phyloP scores from a whole-genome alignment of 768 basidiomycete species.

The Suillus paluster region DNA sequence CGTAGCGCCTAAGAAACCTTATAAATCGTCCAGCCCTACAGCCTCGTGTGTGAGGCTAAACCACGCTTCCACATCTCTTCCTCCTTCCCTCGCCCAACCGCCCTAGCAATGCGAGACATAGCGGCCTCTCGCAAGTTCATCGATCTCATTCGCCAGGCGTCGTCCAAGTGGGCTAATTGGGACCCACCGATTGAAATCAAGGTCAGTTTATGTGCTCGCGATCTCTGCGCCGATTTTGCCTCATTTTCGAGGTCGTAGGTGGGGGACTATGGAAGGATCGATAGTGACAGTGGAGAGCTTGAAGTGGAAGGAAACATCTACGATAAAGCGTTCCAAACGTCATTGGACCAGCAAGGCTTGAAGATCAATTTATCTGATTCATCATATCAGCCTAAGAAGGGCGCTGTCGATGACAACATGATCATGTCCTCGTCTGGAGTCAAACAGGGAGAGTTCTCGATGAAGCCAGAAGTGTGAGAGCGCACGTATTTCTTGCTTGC shows the following conservation, averaged over 20 bases:
- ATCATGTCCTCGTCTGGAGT: constrained; percentile 32
- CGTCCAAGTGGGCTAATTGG: constrained; percentile 45
- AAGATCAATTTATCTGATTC: constrained; percentile 12
- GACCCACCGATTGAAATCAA: constrained; percentile 38
- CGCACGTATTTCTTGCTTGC: background rate
- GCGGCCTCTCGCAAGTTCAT: constrained; percentile 34
- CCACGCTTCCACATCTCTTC: background rate
- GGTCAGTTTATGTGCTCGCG: constrained; percentile 22
- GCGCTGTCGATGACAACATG: constrained; percentile 23
- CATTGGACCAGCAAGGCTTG: constrained; percentile 13
- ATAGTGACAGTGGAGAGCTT: constrained; percentile 34
- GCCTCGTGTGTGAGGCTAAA: background rate
- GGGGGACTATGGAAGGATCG: constrained; percentile 38
- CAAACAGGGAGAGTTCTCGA: constrained; percentile 8
- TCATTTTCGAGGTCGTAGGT: constrained; percentile 26
- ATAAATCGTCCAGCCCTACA: background rate
- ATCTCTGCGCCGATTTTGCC: background rate
- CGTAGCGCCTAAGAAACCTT: constrained; percentile 8
- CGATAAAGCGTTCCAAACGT: constrained; percentile 17
- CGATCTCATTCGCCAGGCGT: constrained; percentile 35
- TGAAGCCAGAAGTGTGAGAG: constrained; percentile 28
- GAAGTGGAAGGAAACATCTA: constrained; percentile 39
- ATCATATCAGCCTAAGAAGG: constrained; percentile 18
- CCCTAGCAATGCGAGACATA: constrained; percentile 9
- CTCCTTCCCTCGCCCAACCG: background rate